Evolutionary conservation across 495 filamentous ascomycete genomes (phyloP).

Genomic region (Penicillium manginii): DNA sequence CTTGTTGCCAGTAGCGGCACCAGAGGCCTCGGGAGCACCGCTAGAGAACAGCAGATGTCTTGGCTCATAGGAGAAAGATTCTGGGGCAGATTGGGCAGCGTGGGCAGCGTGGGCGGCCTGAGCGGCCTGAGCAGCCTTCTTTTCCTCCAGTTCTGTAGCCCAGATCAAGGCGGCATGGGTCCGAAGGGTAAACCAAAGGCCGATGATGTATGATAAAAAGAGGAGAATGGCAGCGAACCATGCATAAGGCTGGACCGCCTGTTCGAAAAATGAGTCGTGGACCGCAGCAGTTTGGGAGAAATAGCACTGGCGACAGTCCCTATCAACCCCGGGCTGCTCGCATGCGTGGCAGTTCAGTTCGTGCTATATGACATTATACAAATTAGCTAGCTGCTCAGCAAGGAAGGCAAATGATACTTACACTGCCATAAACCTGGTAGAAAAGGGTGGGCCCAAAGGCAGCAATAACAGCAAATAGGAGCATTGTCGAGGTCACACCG

Average conservation of each 20-base stretch:
- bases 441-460: constrained; percentile 99
- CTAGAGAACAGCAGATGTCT: constrained; percentile 37
- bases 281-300: constrained; percentile 89
- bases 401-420: constrained; percentile 44
- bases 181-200: constrained; percentile 92
- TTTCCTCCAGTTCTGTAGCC: constrained; percentile 86
- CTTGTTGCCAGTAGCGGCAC: constrained; percentile 28
- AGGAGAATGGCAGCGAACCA: constrained; percentile 83
- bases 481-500: constrained; percentile 97
- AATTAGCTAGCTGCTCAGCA: constrained; percentile 25
- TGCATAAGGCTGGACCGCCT: constrained; percentile 91
- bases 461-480: constrained; percentile 94
- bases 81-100: constrained; percentile 26
- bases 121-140: constrained; percentile 53
- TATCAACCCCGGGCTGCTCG: constrained; percentile 43
- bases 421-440: constrained; percentile 97
- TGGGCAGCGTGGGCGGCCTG: background rate
- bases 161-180: constrained; percentile 98
- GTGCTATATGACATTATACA: constrained; percentile 57
- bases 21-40: constrained; percentile 35
- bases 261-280: constrained; percentile 81
- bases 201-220: constrained; percentile 92
- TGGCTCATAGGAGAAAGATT: constrained; percentile 47
- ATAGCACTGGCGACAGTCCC: constrained; percentile 90
- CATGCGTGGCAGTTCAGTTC: constrained; percentile 90